Evolutionary conservation across 371 early-diverging fungal genomes (phyloP), one percentile per base, ranked within the genome.

Genomic region (Lichtheimia ramosa): DNA sequence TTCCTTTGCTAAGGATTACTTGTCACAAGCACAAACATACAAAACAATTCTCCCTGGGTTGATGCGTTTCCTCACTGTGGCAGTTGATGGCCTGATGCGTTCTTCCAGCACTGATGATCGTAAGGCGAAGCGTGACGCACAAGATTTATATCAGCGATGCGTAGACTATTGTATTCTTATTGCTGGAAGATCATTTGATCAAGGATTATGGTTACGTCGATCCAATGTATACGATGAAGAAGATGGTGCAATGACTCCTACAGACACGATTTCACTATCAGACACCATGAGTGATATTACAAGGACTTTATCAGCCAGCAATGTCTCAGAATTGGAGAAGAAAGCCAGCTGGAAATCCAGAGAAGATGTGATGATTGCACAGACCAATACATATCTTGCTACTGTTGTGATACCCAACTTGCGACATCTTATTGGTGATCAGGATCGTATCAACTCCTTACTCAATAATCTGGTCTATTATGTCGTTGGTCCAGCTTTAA

Each of bases 391-490:
- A 12, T 86, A 81, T 42, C 65, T 90, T 8, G 82, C 83, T 6
- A 67, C 69, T 18, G 49, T 74, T 18, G 87, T 92, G 10, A 78
- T 94, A 8, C 91, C 93, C 3, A 82, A 83, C 42, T 58, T 93
- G 24, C 74, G 88, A 6, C 76, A 77, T 23, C 60, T 88, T 48
- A 66, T 91, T 40, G 82, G 83, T 2, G 95, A 94, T 62, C 88
- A 87, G 51, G 93, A 93, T 60, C 77, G 87, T 3, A 82, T 90
- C 51, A 76, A 83, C 48, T 75, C 81, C 2, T 55, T 89, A 0
- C 64, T 90, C 5, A 82, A 83, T 18, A 93, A 92, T 60, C 51
- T 92, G 5, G 84, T 92, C 56, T 92, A 95, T 62, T 93, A 94
- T 67, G 84, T 92, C 18, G 82, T 93, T 40, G 83, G 79, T 0